phyloP scores from a whole-genome alignment of 2,329 filamentous ascomycete genomes.

The Clonostachys byssicola region DNA sequence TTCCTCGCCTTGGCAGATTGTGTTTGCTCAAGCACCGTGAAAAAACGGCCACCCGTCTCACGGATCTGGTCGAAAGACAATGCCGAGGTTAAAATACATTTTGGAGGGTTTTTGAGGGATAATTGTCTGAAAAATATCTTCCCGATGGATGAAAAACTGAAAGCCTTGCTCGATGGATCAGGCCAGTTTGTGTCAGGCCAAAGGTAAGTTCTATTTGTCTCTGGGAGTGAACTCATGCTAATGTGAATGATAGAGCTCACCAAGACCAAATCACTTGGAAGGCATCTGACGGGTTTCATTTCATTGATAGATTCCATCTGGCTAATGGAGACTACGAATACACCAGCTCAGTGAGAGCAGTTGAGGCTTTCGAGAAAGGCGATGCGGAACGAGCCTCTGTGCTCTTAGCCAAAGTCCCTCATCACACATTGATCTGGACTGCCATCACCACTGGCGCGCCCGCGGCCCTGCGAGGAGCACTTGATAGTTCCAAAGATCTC shows the following conservation, averaged over 20 bases:
- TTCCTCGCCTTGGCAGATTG: not conserved
- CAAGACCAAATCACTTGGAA: not conserved
- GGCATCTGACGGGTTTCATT: not conserved
- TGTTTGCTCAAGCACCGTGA: too few relatives aligned
- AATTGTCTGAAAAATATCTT: not conserved
- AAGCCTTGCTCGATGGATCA: not conserved
- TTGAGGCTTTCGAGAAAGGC: not conserved
- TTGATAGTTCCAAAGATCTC: not conserved
- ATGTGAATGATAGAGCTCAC: too few relatives aligned
- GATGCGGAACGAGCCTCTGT: not conserved
- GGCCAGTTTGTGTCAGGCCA: too few relatives aligned
- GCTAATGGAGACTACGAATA: not conserved
- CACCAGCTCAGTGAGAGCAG: not conserved
- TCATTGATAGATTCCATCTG: not conserved
- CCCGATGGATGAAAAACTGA: not conserved
- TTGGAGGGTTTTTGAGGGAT: not conserved
- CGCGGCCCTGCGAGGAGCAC: not conserved
- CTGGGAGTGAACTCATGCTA: too few relatives aligned
- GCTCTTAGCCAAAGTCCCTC: too few relatives aligned
- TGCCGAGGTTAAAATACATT: not conserved
- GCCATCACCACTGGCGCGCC: not conserved
- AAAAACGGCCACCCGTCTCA: too few relatives aligned
- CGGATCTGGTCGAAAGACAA: not conserved
- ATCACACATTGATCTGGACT: not conserved
- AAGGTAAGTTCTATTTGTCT: too few relatives aligned